phyloP scores from a whole-genome alignment of 768 basidiomycete species.

The Pleurotus cornucopiae region DNA sequence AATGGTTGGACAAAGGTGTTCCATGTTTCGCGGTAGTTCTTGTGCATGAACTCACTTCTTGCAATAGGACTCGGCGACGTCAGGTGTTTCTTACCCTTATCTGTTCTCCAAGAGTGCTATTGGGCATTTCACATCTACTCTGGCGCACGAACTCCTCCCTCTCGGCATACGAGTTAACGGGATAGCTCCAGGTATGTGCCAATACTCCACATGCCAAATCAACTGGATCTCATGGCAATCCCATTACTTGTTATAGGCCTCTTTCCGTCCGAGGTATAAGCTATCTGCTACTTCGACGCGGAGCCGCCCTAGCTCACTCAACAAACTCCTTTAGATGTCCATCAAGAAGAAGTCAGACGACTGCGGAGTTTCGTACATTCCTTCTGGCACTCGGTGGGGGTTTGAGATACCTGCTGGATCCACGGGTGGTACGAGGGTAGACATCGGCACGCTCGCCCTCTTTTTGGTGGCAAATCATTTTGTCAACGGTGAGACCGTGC shows the following conservation, averaged over 20 bases:
- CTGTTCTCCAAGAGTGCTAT: slow-evolving; percentile 44
- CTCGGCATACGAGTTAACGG: slow-evolving; percentile 45
- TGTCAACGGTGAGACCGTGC: slow-evolving; percentile 40
- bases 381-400: slow-evolving; percentile 2
- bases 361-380: not conserved
- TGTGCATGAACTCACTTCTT: not conserved
- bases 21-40: not conserved
- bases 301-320: no score
- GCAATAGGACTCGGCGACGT: slow-evolving; percentile 34
- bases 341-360: not conserved
- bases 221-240: not conserved
- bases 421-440: slow-evolving; percentile 28
- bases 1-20: slow-evolving; percentile 47
- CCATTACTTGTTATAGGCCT: slow-evolving; percentile 16
- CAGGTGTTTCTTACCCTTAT: slow-evolving; percentile 40
- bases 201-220: slow-evolving; percentile 4
- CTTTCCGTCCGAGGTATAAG: slow-evolving; percentile 24
- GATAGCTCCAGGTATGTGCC: slow-evolving; percentile 34
- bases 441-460: slow-evolving; percentile 36
- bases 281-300: no score
- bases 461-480: slow-evolving; percentile 39
- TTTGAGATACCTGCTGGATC: slow-evolving; percentile 29
- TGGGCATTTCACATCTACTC: slow-evolving; percentile 40
- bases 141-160: slow-evolving; percentile 44
- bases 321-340: no score